phyloP scores from a whole-genome alignment of 257 asterid species.

The Cinchona pubescens region DNA sequence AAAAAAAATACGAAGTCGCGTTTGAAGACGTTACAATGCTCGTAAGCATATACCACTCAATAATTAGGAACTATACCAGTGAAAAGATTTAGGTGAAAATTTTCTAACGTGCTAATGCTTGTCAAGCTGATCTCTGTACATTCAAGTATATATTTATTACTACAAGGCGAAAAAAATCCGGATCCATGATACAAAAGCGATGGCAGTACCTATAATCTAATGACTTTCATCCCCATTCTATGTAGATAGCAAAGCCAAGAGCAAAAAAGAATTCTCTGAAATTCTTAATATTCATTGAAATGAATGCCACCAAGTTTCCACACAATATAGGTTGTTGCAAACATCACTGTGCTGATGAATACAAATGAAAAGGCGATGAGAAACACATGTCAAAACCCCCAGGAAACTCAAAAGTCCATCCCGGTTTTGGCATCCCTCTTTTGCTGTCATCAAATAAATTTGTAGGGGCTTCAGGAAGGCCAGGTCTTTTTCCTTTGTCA shows the following conservation, averaged over 20 bases:
- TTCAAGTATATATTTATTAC: slow-evolving; percentile 4
- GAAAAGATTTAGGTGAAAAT: background rate
- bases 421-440: slow-evolving; percentile 71
- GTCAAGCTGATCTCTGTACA: slow-evolving; percentile 1
- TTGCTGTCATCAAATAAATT: slow-evolving; percentile 75
- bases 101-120: background rate
- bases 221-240: slow-evolving; percentile 1
- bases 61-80: background rate
- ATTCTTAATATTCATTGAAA: slow-evolving; percentile 59
- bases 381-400: slow-evolving; percentile 67
- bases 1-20: background rate
- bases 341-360: slow-evolving; percentile 77
- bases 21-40: background rate
- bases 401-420: slow-evolving; percentile 62
- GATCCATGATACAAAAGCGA: slow-evolving; percentile 11
- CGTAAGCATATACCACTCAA: no score
- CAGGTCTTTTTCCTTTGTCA: slow-evolving; percentile 77
- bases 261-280: background rate
- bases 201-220: slow-evolving; percentile 3
- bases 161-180: background rate
- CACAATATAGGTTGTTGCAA: slow-evolving; percentile 76
- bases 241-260: slow-evolving; percentile 1
- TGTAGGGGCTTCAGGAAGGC: slow-evolving; percentile 85
- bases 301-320: slow-evolving; percentile 97
- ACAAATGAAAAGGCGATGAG: slow-evolving; percentile 60